phyloP scores from a whole-genome alignment of 23 red algal species.

The Chondrus crispus region DNA sequence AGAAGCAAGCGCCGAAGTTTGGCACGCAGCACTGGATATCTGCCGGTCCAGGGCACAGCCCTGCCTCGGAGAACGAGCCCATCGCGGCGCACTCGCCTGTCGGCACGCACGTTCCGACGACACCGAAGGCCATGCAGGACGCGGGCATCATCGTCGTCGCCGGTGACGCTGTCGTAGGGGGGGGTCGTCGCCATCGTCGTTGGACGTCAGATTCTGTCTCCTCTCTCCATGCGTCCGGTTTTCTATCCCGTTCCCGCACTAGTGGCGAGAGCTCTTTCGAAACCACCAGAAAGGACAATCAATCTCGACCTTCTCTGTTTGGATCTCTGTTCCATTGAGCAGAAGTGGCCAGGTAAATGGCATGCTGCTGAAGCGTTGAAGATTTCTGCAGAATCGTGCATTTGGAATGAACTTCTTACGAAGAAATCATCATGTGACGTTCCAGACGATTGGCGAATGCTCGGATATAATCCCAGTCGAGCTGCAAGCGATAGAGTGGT shows the following conservation, averaged over 20 bases:
- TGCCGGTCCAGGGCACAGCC: too few relatives aligned
- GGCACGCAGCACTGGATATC: too few relatives aligned
- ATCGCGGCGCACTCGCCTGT: too few relatives aligned
- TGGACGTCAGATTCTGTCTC: conserved; percentile 70
- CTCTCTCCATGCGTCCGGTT: conserved; percentile 28
- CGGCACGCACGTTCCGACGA: too few relatives aligned
- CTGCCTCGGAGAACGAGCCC: too few relatives aligned
- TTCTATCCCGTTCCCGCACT: conserved; percentile 57
- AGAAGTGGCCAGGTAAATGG: conserved; percentile 22
- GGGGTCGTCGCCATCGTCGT: too few relatives aligned
- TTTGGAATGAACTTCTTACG: not conserved
- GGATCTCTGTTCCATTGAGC: conserved; percentile 19
- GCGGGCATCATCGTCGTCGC: too few relatives aligned
- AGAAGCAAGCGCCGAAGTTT: too few relatives aligned
- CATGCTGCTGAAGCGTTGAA: conserved; percentile 4
- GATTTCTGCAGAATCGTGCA: conserved; percentile 1
- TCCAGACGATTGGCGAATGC: too few relatives aligned
- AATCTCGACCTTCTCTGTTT: conserved; percentile 27
- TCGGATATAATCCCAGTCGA: not conserved
- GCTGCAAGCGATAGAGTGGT: not conserved
- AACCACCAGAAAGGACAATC: not conserved
- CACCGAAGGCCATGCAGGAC: too few relatives aligned
- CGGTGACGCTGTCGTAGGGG: too few relatives aligned
- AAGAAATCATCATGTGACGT: not conserved
- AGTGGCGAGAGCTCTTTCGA: not conserved